Conservation (phyloP, 148 eudicot species). For the Persicaria tinctoria region DNA sequence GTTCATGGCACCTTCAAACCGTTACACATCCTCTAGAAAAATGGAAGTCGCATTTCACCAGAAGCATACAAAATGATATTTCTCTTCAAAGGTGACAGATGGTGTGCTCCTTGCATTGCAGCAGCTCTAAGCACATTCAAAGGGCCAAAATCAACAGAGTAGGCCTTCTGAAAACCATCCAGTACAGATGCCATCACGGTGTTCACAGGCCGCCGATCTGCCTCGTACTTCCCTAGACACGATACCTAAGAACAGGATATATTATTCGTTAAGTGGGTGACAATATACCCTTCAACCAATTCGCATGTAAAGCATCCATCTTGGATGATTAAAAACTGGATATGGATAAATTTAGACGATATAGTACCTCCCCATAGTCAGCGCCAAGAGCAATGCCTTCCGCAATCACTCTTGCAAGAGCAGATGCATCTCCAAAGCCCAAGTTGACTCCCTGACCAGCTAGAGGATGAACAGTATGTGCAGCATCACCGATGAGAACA, state of each 20-base stretch:
- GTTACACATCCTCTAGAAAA: conserved; percentile 20
- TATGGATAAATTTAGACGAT: neutral
- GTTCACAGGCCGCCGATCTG: conserved; percentile 77
- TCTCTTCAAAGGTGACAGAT: conserved; percentile 70
- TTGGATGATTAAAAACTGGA: too few species aligned
- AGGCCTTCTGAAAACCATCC: conserved; percentile 92
- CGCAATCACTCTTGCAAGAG: conserved; percentile 70
- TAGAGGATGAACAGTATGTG: conserved; percentile 97
- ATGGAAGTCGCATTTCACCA: conserved; percentile 65
- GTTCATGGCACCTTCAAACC: too few species aligned
- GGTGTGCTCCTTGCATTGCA: conserved; percentile 77
- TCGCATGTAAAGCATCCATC: neutral
- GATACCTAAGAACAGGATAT: conserved; percentile 35
- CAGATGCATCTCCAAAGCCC: conserved; percentile 85
- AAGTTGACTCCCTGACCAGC: conserved; percentile 99
- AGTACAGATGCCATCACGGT: conserved; percentile 73
- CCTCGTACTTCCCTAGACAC: conserved; percentile 63
- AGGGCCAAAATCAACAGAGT: conserved; percentile 77
- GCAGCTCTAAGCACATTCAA: conserved; percentile 72
- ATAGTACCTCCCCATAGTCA: conserved; percentile 90
- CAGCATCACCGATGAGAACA: conserved; percentile 91
- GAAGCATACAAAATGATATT: conserved; percentile 79
- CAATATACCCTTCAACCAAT: neutral
- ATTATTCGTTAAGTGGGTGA: neutral
- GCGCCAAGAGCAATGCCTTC: conserved; percentile 83